Evolutionary conservation across 331 rosid species (phyloP).

Genomic region (Malus hybrid): DNA sequence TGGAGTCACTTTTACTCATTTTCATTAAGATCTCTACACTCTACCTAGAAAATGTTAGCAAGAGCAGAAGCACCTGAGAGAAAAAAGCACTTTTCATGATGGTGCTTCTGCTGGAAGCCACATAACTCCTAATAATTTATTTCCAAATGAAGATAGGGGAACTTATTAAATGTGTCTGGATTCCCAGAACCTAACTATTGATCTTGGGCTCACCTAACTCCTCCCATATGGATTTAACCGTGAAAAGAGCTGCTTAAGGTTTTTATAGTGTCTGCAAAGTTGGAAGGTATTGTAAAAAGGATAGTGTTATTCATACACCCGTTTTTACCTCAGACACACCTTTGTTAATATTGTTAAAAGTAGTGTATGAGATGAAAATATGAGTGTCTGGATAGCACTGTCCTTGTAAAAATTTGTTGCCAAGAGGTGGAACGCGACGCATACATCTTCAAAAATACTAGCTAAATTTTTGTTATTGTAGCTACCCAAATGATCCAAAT

Average conservation of each 20-base stretch:
- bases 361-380: no score
- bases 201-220: background rate
- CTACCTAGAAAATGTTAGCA: background rate
- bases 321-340: no score
- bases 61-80: conserved; percentile 2
- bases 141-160: background rate
- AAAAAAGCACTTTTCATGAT: background rate
- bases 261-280: background rate
- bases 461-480: conserved; percentile 2
- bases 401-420: no score
- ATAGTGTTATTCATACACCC: no score
- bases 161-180: no score
- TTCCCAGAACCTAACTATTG: background rate
- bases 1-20: background rate
- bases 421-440: background rate
- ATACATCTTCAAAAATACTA: background rate
- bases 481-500: conserved; percentile 1
- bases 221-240: background rate
- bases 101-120: conserved; percentile 9
- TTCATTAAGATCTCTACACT: background rate
- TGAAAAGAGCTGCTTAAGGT: no score
- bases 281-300: no score
- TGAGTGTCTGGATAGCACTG: no score
- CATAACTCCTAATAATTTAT: background rate
- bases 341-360: no score